phyloP scores from a whole-genome alignment of 805 yeast species.

The Sporopachydermia lactativora region DNA sequence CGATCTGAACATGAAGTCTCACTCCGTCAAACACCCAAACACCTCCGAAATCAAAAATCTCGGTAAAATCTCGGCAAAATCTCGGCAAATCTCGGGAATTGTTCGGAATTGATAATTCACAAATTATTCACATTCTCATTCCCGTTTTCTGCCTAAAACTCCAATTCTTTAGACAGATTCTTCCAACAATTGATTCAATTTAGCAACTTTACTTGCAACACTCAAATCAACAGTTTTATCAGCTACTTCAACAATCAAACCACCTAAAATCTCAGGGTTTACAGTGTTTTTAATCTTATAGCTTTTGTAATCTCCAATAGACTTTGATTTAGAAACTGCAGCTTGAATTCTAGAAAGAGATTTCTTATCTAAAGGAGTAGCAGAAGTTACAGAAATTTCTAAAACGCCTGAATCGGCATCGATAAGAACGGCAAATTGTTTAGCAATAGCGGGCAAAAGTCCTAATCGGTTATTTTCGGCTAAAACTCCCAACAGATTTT shows the following conservation, averaged over 20 bases:
- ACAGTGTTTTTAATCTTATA: conserved; percentile 72
- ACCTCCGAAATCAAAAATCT: no score
- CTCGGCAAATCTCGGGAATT: no score
- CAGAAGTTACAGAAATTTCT: conserved; percentile 86
- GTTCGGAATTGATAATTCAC: no score
- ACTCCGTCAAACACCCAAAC: no score
- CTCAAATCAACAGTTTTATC: conserved; percentile 95
- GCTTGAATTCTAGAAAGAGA: conserved; percentile 63
- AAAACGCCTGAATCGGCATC: conserved; percentile 88
- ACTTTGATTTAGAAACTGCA: conserved; percentile 62
- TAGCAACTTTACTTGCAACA: conserved; percentile 69
- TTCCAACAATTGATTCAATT: conserved; percentile 74
- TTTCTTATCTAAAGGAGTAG: conserved; percentile 71
- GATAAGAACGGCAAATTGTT: conserved; percentile 61
- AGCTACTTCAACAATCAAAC: conserved; percentile 89
- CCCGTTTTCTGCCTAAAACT: conserved; percentile 4
- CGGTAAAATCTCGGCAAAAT: no score
- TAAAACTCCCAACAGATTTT: conserved; percentile 71
- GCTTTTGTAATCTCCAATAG: conserved; percentile 77
- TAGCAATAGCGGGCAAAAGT: conserved; percentile 47
- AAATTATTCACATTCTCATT: no score
- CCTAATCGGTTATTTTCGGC: conserved; percentile 91
- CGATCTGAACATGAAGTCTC: no score
- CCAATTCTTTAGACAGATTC: conserved; percentile 54
- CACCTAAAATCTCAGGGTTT: conserved; percentile 88